Evolutionary conservation across 306 rosid species (phyloP).

Genomic region (Argentina anserina): DNA sequence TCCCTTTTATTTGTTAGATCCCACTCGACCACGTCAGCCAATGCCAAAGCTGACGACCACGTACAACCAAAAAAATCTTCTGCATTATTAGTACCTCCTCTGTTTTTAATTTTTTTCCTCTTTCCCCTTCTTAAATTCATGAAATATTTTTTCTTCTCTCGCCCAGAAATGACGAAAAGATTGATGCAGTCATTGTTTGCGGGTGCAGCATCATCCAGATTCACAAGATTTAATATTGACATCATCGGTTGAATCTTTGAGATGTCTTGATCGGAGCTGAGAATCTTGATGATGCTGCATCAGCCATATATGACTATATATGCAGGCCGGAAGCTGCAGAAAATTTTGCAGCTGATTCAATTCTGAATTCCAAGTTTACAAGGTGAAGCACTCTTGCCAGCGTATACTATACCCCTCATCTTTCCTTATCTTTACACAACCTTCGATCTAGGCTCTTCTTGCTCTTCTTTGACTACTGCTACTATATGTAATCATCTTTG

Average conservation of each 20-base stretch:
- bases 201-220: conserved; percentile 94
- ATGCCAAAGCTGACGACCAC: conserved; percentile 9
- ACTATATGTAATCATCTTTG: neutral
- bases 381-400: conserved; percentile 6
- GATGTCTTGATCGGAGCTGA: conserved; percentile 29
- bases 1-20: neutral
- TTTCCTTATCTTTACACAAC: neutral
- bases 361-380: neutral
- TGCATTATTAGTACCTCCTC: neutral
- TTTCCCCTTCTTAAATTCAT: neutral
- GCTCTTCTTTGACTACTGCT: neutral
- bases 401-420: neutral
- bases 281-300: conserved; percentile 99
- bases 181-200: conserved; percentile 60
- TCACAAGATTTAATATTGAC: conserved; percentile 42
- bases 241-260: neutral
- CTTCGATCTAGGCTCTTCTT: neutral
- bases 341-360: neutral
- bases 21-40: neutral
- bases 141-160: neutral
- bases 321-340: neutral
- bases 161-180: neutral
- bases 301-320: conserved; percentile 63
- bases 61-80: neutral
- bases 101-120: neutral